Percentiles rank a stretch among this genome's conserved stretches.
These are phyloP conservation scores for Mycena albidolilacea DNA, from an alignment of 768 basidiomycete genomes.

Conservation along the genomic window DNA sequence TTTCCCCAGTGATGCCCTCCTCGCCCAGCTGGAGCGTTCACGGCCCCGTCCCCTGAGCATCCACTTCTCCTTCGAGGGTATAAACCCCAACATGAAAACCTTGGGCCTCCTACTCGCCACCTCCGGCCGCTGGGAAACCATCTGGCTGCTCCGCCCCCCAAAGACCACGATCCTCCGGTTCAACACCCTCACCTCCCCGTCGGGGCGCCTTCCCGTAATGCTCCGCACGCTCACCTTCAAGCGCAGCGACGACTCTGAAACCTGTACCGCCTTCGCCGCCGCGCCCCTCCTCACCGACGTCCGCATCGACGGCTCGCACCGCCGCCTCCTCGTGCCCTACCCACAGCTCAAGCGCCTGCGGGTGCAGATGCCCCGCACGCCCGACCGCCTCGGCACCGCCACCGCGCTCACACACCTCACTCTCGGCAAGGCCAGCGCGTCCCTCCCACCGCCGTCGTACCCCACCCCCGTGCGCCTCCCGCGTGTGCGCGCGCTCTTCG, in stretches of 20 bases:
- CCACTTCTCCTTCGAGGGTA: not conserved
- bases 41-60: constrained; percentile 2
- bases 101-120: not conserved
- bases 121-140: constrained; percentile 9
- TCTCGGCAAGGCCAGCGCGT: constrained; percentile 10
- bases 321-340: constrained; percentile 14
- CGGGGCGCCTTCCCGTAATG: not conserved
- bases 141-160: not conserved
- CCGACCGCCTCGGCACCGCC: constrained; percentile 4
- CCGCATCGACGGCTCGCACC: constrained; percentile 21
- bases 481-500: not conserved
- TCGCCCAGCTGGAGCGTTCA: constrained; percentile 20
- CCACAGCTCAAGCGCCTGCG: constrained; percentile 11
- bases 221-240: constrained; percentile 9
- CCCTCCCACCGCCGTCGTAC: constrained; percentile 15
- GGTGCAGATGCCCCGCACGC: constrained; percentile 19
- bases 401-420: not conserved
- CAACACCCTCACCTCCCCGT: not conserved
- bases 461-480: constrained; percentile 5
- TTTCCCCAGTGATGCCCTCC: not conserved
- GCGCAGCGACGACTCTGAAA: constrained; percentile 19
- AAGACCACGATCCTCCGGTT: not conserved
- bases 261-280: constrained; percentile 13
- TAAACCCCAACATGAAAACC: not conserved
- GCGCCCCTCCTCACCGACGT: constrained; percentile 17